Conservation (phyloP, 2,329 filamentous ascomycete genomes). For the Bipolaris cookei region DNA sequence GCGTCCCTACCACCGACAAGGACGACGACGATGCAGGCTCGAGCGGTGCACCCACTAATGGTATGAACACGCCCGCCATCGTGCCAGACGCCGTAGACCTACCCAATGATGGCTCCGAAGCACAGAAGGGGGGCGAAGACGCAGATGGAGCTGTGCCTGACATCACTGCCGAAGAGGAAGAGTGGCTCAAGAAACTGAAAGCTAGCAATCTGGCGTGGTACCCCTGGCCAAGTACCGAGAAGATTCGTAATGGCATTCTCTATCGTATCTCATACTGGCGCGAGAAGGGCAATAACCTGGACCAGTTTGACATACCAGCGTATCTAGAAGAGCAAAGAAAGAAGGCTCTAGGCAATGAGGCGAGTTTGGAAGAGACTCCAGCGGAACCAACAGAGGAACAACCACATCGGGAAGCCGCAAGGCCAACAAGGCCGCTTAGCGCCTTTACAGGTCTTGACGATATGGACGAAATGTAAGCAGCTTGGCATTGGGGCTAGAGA, state of each 20-base stretch:
- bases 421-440: constrained; percentile 5
- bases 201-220: constrained; percentile 59
- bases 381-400: background rate
- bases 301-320: constrained; percentile 32
- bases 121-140: constrained; percentile 21
- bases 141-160: constrained; percentile 21
- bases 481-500: background rate
- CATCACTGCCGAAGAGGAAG: constrained; percentile 41
- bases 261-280: constrained; percentile 35
- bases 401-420: constrained; percentile 2
- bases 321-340: constrained; percentile 29
- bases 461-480: constrained; percentile 6
- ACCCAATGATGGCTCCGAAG: constrained; percentile 29
- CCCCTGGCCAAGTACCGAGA: constrained; percentile 76
- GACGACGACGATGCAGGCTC: constrained; percentile 33
- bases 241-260: constrained; percentile 72
- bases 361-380: background rate
- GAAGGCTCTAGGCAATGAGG: constrained; percentile 5
- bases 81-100: constrained; percentile 33
- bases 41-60: constrained; percentile 37
- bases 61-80: constrained; percentile 36
- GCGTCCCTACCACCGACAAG: constrained; percentile 27
- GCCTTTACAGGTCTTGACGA: constrained; percentile 14
- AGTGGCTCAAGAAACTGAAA: constrained; percentile 44
- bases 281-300: constrained; percentile 28